Conservation (phyloP, 495 filamentous ascomycete genomes). For the Hyaloscypha hepaticicola region DNA sequence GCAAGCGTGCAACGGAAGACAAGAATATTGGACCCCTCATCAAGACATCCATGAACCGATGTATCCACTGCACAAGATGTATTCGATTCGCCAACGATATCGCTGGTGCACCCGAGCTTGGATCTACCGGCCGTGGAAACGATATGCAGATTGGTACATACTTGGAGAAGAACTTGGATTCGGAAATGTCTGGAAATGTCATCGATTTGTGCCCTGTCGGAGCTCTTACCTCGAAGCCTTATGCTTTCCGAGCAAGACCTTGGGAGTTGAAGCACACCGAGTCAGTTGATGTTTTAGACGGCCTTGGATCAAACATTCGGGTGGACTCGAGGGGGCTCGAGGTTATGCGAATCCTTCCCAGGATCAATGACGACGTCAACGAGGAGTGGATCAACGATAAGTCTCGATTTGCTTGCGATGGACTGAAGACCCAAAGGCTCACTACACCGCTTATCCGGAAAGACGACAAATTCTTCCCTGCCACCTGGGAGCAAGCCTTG, state of each 20-base stretch:
- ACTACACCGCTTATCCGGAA: conserved; percentile 88
- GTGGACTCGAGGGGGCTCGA: conserved; percentile 92
- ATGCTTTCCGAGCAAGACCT: conserved; percentile 92
- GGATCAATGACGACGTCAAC: conserved; percentile 96
- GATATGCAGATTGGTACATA: conserved; percentile 98
- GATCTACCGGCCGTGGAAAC: conserved; percentile 91
- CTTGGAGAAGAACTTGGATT: conserved; percentile 84
- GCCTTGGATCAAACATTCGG: conserved; percentile 88
- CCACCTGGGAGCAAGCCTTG: conserved; percentile 91
- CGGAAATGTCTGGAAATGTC: conserved; percentile 94
- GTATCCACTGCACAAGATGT: conserved; percentile 98
- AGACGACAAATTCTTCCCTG: conserved; percentile 84
- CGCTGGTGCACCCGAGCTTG: conserved; percentile 91
- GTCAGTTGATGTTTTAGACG: conserved; percentile 92
- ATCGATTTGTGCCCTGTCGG: conserved; percentile 98
- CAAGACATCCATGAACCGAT: conserved; percentile 99
- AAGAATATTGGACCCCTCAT: conserved; percentile 99
- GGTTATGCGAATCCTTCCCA: conserved; percentile 89
- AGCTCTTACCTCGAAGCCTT: conserved; percentile 93
- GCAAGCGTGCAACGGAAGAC: conserved; percentile 97
- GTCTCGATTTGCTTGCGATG: conserved; percentile 93
- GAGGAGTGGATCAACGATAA: conserved; percentile 99
- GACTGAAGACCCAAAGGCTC: conserved; percentile 90
- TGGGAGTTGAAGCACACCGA: conserved; percentile 95
- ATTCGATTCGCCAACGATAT: conserved; percentile 97